phyloP scores from a whole-genome alignment of 371 early-diverging fungal species.

The Apophysomyces elegans region DNA sequence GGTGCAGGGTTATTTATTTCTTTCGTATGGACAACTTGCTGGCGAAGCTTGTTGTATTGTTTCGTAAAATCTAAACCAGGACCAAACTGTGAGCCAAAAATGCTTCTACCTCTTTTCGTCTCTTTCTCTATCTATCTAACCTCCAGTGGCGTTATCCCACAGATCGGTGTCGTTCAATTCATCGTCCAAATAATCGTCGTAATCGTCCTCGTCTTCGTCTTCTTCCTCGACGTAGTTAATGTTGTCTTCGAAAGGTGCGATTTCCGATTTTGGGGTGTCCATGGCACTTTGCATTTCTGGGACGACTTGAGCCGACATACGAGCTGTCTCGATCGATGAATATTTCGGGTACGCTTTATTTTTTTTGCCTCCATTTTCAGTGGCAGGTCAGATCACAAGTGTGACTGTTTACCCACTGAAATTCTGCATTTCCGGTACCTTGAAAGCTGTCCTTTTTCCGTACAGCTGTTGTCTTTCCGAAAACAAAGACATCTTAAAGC shows the following conservation, averaged over 20 bases:
- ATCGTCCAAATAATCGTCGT: slow-evolving; percentile 60
- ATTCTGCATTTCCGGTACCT: too few species aligned
- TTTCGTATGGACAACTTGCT: slow-evolving; percentile 51
- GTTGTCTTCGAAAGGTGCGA: not conserved
- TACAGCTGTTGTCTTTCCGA: too few species aligned
- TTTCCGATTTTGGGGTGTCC: not conserved
- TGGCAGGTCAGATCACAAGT: not conserved
- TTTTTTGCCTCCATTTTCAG: not conserved
- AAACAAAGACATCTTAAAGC: too few species aligned
- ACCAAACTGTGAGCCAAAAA: too few species aligned
- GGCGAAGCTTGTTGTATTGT: slow-evolving; percentile 85
- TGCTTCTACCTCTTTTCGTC: not conserved
- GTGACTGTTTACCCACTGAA: too few species aligned
- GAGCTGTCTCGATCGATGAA: too few species aligned
- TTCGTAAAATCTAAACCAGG: slow-evolving; percentile 81
- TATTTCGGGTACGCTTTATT: not conserved
- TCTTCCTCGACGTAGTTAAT: slow-evolving; percentile 29
- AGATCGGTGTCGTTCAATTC: slow-evolving; percentile 65
- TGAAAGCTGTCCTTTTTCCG: too few species aligned
- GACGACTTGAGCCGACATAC: not conserved
- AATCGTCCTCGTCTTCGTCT: slow-evolving; percentile 50
- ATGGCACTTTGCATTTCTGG: not conserved
- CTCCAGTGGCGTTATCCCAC: slow-evolving; percentile 62
- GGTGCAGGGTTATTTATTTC: slow-evolving; percentile 29
- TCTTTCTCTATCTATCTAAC: slow-evolving; percentile 19